Base-by-base conservation (phyloP, 805 yeast genomes). In the Priceomyces medius region DNA sequence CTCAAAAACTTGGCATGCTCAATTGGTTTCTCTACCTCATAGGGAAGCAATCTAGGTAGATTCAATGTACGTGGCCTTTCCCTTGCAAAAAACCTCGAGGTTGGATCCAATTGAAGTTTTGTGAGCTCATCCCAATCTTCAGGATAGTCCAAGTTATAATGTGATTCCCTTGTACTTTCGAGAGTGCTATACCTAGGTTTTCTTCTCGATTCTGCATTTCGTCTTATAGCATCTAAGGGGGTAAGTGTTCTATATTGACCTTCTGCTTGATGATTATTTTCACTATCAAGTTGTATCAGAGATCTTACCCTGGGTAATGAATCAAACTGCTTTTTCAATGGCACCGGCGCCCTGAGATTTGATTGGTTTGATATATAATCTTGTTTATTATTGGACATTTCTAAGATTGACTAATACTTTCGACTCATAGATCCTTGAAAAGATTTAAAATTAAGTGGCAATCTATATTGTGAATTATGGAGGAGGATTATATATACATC, bases 1-100 rank as follows among this genome's bases (percentile, higher is more conserved):
- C 86, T 74, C 29, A 91, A 66, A 51, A 88, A 89, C 40, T 73
- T 75, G 13, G 87, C 84, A 43, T 81, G 85, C 43, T 85, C 95
- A 24, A 65, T 64, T 12, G 80, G 80, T 1, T 79, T 52, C 58
- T 88, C 97, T 0, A 83, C 76, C 32, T 71, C 65, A 59, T 90
- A 93, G 0, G 98, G 98, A 20, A 91, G 68, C 37, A 76, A 54
- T 13, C 56, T 61, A 1, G 73, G 72, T 24, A 69, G 52, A 46
- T 68, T 58, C 18, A 71, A 48, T 4, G 78, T 68, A 41, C 80
- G 59, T 3, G 71, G 72, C 24, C 69, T 49, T 2, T 47, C 31
- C 19, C 76, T 53, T 13, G 74, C 56, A 46, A 47, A 71, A 45
- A 66, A 71, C 10, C 73, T 56, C 7, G 72, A 66, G 3, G 40